Evolutionary conservation across 176 grass and related monocot species (phyloP).

Genomic region (Triticum monococcum): DNA sequence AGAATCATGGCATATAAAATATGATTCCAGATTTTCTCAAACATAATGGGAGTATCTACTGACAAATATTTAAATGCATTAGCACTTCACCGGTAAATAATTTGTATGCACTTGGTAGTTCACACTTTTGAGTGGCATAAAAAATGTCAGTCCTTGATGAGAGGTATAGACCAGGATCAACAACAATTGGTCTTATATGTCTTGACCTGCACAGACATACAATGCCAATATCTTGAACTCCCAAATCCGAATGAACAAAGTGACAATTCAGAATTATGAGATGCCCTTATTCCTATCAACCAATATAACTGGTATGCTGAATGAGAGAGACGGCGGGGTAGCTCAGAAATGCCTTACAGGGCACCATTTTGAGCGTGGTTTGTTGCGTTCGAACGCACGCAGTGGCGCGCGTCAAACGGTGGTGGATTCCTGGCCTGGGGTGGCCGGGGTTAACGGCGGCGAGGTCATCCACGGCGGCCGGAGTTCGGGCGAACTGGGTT

Average conservation of each 20-base stretch:
- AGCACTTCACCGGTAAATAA: conserved; percentile 68
- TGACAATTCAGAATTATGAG: conserved; percentile 6
- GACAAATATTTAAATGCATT: neutral
- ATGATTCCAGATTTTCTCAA: neutral
- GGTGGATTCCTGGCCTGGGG: too few relatives aligned
- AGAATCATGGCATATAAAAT: neutral
- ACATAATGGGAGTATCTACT: neutral
- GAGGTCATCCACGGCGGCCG: too few relatives aligned
- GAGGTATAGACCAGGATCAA: conserved; percentile 89
- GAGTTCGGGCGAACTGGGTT: too few relatives aligned
- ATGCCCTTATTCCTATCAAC: conserved; percentile 85
- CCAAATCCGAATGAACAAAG: conserved; percentile 15
- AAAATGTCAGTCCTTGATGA: conserved; percentile 79
- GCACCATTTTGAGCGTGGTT: too few relatives aligned
- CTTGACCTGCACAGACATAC: conserved; percentile 50
- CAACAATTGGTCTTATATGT: conserved; percentile 79
- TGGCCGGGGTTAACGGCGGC: too few relatives aligned
- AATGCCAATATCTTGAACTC: conserved; percentile 24
- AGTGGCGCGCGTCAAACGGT: too few relatives aligned
- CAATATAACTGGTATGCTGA: conserved; percentile 86
- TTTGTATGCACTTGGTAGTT: conserved; percentile 72
- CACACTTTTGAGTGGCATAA: conserved; percentile 93
- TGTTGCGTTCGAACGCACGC: too few relatives aligned
- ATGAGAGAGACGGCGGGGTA: too few relatives aligned
- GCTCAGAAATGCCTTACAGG: too few relatives aligned